phyloP scores from a whole-genome alignment of 768 basidiomycete species.

The Xerocomellus amylosporus region DNA sequence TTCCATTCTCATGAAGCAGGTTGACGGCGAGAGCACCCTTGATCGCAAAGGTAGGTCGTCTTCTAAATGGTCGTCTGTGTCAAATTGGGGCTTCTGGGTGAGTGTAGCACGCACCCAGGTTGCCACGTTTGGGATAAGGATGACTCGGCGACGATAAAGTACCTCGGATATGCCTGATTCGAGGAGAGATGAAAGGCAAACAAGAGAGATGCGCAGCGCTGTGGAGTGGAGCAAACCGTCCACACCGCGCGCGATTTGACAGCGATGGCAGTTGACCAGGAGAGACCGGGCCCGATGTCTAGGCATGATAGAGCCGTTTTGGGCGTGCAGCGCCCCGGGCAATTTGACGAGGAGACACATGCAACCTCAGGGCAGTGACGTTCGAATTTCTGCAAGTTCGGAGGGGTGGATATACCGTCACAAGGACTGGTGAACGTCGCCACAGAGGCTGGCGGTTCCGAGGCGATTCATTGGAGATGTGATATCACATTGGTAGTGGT shows the following conservation, averaged over 20 bases:
- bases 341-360: background rate
- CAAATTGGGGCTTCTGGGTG: slow-evolving; percentile 18
- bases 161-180: slow-evolving; percentile 18
- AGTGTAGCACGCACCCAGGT: slow-evolving; percentile 4
- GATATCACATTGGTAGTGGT: too few relatives aligned
- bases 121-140: slow-evolving; percentile 10
- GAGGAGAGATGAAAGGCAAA: background rate
- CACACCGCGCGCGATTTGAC: background rate
- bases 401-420: background rate
- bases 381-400: too few relatives aligned
- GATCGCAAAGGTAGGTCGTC: slow-evolving; percentile 22
- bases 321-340: background rate
- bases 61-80: slow-evolving; percentile 22
- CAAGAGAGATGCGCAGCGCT: slow-evolving; percentile 2
- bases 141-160: slow-evolving; percentile 11
- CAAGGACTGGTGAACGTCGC: too few relatives aligned
- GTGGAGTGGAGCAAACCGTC: slow-evolving; percentile 11
- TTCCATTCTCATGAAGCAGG: slow-evolving; percentile 31
- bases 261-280: background rate
- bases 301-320: background rate
- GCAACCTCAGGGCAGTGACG: too few relatives aligned
- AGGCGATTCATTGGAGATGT: too few relatives aligned
- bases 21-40: slow-evolving; percentile 24
- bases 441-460: too few relatives aligned
- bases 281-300: background rate